Evolutionary conservation across 106 monocot species (phyloP), one percentile per base, ranked within the genome.

Genomic region (Narthecium ossifragum): DNA sequence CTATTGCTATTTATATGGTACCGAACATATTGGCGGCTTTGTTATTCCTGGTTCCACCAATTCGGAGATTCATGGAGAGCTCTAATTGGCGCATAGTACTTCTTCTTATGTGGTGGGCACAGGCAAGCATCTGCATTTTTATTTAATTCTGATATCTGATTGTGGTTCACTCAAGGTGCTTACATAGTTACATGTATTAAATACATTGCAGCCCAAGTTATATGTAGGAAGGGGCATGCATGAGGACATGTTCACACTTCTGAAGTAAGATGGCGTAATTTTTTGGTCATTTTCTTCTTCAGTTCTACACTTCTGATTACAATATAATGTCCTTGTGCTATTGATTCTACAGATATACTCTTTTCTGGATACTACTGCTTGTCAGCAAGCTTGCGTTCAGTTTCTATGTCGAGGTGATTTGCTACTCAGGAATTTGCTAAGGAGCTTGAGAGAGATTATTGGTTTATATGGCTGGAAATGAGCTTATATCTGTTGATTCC

Each of bases 181-280:
- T n/a, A n/a, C n/a, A n/a, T n/a, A 59, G 52, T 46, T 52, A 6
- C 26, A 29, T 17, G 46, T 30, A 48, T 58, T 55, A 21, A 62
- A 14, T 63, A 25, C 8, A 41, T 50, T 47, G 52, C 74, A 96
- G 96, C 90, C 96, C 18, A 90, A 79, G 69, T 59, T 80, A 61
- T 96, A 86, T 84, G 73, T 96, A 34, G 96, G 90, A 65, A 80
- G 96, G 40, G 96, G 96, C 55, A 96, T 96, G 96, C 90, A 90
- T 76, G 96, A 96, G 69, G 73, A 73, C 52, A 69, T 81, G 68
- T 76, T 90, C 33, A 64, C 96, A 64, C 76, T 96, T 67, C 64
- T 96, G 30, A 90, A 83, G 96, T 96, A 86, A 73, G 67, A 26
- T 46, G 37, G 2, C 3, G 51, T 32, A 17, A 17, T 26, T 34